Evolutionary conservation across 768 basidiomycete genomes (phyloP).

Genomic region (Amanita phalloides): DNA sequence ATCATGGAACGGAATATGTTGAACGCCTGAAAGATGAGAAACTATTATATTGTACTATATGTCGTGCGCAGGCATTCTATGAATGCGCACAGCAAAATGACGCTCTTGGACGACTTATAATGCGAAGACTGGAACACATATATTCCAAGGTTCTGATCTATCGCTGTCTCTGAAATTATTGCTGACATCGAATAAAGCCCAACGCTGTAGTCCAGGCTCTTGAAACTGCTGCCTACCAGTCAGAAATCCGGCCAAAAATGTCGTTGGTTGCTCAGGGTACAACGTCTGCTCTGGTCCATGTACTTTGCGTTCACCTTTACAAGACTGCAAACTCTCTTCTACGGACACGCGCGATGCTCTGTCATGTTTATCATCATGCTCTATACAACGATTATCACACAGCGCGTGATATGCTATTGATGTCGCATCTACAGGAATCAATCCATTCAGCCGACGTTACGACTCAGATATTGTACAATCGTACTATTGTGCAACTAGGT

Average conservation of each 20-base stretch:
- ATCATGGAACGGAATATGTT: conserved; percentile 98
- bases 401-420: conserved; percentile 94
- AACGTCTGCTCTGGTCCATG: conserved; percentile 75
- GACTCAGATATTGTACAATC: conserved; percentile 97
- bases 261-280: conserved; percentile 42
- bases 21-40: conserved; percentile 96
- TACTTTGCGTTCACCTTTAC: conserved; percentile 88
- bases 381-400: conserved; percentile 95
- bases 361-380: conserved; percentile 95
- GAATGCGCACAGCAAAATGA: conserved; percentile 72
- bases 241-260: conserved; percentile 52
- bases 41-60: conserved; percentile 86
- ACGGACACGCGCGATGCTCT: conserved; percentile 93
- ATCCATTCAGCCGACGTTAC: conserved; percentile 93
- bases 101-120: conserved; percentile 77
- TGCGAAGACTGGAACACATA: conserved; percentile 95
- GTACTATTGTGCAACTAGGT: conserved; percentile 93
- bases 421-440: conserved; percentile 97
- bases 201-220: conserved; percentile 87
- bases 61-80: conserved; percentile 86
- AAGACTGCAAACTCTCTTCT: conserved; percentile 83
- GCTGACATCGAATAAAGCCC: conserved; percentile 43
- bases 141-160: conserved; percentile 74
- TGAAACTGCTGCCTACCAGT: conserved; percentile 54
- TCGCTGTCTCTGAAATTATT: neutral